Evolutionary conservation across 495 filamentous ascomycete species (phyloP), one percentile per base, ranked within the genome.

Genomic region (Neurospora sp.): DNA sequence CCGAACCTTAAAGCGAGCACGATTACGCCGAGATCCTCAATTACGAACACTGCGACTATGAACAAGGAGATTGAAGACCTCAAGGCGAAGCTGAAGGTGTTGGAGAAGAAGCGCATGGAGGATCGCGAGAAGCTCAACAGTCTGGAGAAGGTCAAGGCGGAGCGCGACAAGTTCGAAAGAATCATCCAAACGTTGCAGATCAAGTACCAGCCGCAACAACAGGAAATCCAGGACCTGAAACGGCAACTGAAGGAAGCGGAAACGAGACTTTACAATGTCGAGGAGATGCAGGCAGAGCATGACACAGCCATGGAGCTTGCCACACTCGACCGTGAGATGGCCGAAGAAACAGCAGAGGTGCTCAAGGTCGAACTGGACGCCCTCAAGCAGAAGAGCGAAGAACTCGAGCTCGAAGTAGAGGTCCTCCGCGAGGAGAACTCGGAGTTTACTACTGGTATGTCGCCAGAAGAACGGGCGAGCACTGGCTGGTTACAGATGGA

Each of bases 401-500:
- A 98, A 80, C 84, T 96, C 3, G 88, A 95, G 76, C 83, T 97
- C 45, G 96, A 99, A 78, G 87, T 93, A 4, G 94, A 98, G 70
- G 88, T 98, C 39, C 79, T 98, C 39, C 88, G 89, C 17, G 93
- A 96, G 76, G 95, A 98, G 76, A 97, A 97, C 76, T 86, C 87
- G 10, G 93, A 97, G 78, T 85, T 94, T 37, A 88, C 89, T 48
- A 87, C 92, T 72, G 93, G 93, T 71, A 96, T 96, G 86, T 93
- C 89, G 45, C 90, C 93, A 0, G 96, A 98, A 77, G 94, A 98
- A 75, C 89, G 90, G 76, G 89, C 90, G 1, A 94, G 90, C 73
- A 89, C 94, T 70, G 93, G 94, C 14, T 97, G 93, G 92, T 78
- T 96, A 65, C 93, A 96, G 77, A 92, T 97, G 90, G 93, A 97